A percentile compares a stretch with the other conserved stretches of the same genome.
These are phyloP conservation scores for Lentithecium fluviatile DNA, from an alignment of 495 filamentous ascomycete species.

Conservation along the genomic window DNA sequence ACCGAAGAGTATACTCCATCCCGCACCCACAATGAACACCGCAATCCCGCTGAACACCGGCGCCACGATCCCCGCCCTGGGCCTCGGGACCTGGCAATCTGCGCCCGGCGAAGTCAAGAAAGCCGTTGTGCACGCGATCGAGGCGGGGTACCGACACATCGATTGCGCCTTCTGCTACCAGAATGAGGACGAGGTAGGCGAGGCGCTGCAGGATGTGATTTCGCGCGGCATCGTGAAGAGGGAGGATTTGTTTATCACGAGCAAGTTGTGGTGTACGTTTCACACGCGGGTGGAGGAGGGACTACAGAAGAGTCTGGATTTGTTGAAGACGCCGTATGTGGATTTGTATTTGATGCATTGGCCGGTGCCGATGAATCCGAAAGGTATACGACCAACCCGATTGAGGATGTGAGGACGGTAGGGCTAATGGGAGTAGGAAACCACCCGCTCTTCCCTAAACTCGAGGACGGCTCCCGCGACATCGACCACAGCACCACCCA, in stretches of 20 bases:
- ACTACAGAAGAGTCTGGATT: constrained; percentile 68
- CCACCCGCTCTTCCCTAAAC: constrained; percentile 73
- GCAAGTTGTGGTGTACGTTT: constrained; percentile 82
- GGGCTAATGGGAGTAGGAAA: constrained; percentile 52
- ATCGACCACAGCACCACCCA: constrained; percentile 64
- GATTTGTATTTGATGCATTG: constrained; percentile 82
- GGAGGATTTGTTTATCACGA: constrained; percentile 78
- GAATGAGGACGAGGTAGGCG: constrained; percentile 53
- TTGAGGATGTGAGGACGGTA: constrained; percentile 3
- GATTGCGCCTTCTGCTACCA: constrained; percentile 45
- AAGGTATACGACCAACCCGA: too few relatives aligned
- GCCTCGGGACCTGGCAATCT: constrained; percentile 73
- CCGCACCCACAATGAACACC: constrained; percentile 40
- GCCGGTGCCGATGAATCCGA: constrained; percentile 79
- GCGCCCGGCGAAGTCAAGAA: constrained; percentile 57
- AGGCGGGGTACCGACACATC: constrained; percentile 44
- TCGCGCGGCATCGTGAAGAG: constrained; percentile 64
- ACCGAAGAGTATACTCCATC: constrained; percentile 37
- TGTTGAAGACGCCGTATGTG: constrained; percentile 73
- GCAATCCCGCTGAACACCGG: constrained; percentile 75
- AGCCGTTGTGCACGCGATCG: constrained; percentile 43
- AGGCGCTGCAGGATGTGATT: constrained; percentile 64
- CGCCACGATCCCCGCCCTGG: constrained; percentile 70
- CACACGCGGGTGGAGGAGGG: constrained; percentile 64
- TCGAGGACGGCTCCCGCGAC: constrained; percentile 66